Conservation (phyloP, 345 rosid genomes). For the Clausena lansium region DNA sequence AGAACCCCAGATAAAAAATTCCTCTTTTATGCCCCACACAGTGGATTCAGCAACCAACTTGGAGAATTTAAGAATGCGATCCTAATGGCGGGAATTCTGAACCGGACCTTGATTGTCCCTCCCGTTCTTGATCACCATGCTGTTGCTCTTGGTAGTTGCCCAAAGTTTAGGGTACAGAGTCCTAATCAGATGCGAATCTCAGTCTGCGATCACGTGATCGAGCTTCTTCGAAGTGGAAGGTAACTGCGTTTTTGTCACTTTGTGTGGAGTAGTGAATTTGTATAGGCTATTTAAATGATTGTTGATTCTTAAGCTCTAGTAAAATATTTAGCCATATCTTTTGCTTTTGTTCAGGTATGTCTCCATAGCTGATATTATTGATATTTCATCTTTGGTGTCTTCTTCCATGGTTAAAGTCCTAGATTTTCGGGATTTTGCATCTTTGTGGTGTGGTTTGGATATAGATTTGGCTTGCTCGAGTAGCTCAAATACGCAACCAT, state of each 20-base stretch:
- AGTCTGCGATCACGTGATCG: conserved; percentile 68
- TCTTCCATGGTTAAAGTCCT: conserved; percentile 55
- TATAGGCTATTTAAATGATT: neutral
- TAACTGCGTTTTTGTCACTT: conserved; percentile 18
- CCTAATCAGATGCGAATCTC: conserved; percentile 56
- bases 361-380: conserved; percentile 79
- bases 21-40: conserved; percentile 83
- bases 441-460: conserved; percentile 60
- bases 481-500: conserved; percentile 27
- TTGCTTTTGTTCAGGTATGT: conserved; percentile 53
- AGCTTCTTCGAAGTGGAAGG: conserved; percentile 67
- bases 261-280: neutral
- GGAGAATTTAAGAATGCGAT: conserved; percentile 84
- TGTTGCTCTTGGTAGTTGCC: conserved; percentile 91
- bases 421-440: conserved; percentile 81
- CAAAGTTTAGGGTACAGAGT: conserved; percentile 75
- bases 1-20: conserved; percentile 40
- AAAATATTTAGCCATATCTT: neutral
- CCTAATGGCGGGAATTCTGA: conserved; percentile 65
- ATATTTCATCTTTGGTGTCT: conserved; percentile 61
- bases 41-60: conserved; percentile 95
- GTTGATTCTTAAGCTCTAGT: neutral
- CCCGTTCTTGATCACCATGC: conserved; percentile 95
- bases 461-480: conserved; percentile 42
- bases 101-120: conserved; percentile 80